Conservation (phyloP, 1,284 basidiomycete species). For the Gastroboletus turbinatus region DNA sequence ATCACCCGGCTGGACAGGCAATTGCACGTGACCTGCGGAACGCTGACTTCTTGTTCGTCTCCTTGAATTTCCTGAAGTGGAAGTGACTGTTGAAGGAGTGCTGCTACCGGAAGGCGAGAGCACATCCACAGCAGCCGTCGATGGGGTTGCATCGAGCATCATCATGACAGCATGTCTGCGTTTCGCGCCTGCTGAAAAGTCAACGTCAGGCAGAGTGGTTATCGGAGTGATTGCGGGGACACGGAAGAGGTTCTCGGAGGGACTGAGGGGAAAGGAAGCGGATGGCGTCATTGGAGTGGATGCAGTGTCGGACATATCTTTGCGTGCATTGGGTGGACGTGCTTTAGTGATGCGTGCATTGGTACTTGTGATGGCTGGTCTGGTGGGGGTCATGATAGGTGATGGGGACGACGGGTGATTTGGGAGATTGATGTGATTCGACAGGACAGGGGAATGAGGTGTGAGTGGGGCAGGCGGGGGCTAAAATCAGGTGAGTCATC, state of each 20-base stretch:
- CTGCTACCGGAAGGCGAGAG: slow-evolving; percentile 24
- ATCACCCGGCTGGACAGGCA: slow-evolving; percentile 42
- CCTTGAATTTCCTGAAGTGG: slow-evolving; percentile 30
- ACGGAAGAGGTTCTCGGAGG: slow-evolving; percentile 32
- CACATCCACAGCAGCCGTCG: slow-evolving; percentile 27
- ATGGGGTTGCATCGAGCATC: slow-evolving; percentile 51
- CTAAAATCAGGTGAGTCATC: slow-evolving; percentile 15
- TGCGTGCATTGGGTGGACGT: slow-evolving; percentile 23
- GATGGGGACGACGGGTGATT: slow-evolving; percentile 34
- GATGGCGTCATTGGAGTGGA: slow-evolving; percentile 13
- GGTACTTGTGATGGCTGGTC: slow-evolving; percentile 17
- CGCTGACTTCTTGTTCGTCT: slow-evolving; percentile 48
- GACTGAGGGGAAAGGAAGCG: slow-evolving; percentile 18
- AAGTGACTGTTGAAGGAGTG: slow-evolving; percentile 13
- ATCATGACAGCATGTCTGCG: slow-evolving; percentile 62
- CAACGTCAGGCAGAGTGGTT: slow-evolving; percentile 27
- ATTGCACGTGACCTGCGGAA: slow-evolving; percentile 32
- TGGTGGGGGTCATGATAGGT: slow-evolving; percentile 33
- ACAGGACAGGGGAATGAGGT: slow-evolving; percentile 32
- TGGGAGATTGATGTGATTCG: slow-evolving; percentile 19
- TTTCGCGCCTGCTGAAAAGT: slow-evolving; percentile 43
- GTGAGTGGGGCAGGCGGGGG: slow-evolving; percentile 16
- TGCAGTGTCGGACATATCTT: slow-evolving; percentile 24
- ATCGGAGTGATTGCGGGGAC: slow-evolving; percentile 17
- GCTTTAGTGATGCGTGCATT: slow-evolving; percentile 32